Evolutionary conservation across 257 asterid species (phyloP), one percentile per base, ranked within the genome.

Genomic region (Nicotiana benthamiana): DNA sequence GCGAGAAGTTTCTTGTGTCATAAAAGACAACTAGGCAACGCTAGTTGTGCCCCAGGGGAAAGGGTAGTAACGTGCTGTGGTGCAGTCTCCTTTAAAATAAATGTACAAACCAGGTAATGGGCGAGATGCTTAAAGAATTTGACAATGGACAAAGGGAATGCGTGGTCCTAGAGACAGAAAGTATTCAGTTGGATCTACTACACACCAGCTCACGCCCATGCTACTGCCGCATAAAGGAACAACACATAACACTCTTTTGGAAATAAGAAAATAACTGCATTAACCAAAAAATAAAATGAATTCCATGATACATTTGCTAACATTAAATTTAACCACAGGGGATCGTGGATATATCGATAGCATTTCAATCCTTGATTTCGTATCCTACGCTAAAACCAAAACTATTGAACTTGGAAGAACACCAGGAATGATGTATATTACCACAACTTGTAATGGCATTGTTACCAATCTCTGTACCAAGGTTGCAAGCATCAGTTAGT

Each of bases 281-380:
- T 67, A 68, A 84, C 84, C 68, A 48, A 82, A 70, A 62, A 81
- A 76, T 79, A 46, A 77, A 17, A 61, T 48, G 56, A 82, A 82
- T 86, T 85, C 86, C 90, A 65, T 81, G 78, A 86, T 89, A 78
- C 88, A 86, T 80, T 65, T 56, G 84, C 22, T 51, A 40, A 32
- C 86, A 77, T 54, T 74, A 43, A 81, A 81, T 53, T 40, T 67
- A 75, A 72, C 86, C 68, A 60, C 48, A 62, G 64, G 74, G 43
- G 22, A 64, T 12, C 63, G 22, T 28, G 22, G 80, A 40, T 82
- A 84, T 43, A 32, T 75, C 20, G 20, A 65, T 62, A 77, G 82
- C 32, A 72, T 40, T 48, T 77, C 79, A 79, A 64, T 79, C 76
- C 84, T 27, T 82, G 81, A 81, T 82, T 59, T 40, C 80, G 64